Conservation (phyloP, 148 eudicot genomes). For the Chenopodium suecicum region DNA sequence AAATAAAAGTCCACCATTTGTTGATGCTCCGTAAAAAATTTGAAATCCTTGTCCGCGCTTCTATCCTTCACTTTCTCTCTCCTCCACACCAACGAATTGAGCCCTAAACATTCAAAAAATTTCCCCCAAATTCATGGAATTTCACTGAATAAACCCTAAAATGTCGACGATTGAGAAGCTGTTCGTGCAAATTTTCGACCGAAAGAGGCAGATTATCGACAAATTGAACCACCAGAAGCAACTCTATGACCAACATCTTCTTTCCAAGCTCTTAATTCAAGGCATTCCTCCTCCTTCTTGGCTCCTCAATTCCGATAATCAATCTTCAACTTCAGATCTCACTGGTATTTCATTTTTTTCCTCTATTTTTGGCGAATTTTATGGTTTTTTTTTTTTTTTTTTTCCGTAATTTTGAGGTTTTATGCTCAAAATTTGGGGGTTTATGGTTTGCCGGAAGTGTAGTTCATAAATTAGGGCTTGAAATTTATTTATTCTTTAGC, state of each 20-base stretch:
- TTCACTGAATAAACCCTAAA: neutral
- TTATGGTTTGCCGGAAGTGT: neutral
- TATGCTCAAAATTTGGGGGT: neutral
- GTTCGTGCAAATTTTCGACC: constrained; percentile 66
- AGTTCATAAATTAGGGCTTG: neutral
- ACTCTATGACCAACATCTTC: constrained; percentile 61
- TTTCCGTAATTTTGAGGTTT: neutral
- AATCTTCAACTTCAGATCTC: constrained; percentile 35
- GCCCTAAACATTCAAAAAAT: constrained; percentile 4
- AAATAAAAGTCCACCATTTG: no score
- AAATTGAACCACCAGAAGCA: constrained; percentile 61
- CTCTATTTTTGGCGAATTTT: neutral
- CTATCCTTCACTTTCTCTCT: neutral
- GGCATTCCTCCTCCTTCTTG: constrained; percentile 68
- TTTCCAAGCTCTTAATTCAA: constrained; percentile 62
- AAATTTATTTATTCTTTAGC: neutral
- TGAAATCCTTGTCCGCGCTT: no score
- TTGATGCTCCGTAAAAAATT: no score
- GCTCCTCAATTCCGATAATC: constrained; percentile 32
- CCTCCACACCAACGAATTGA: neutral
- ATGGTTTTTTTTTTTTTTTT: neutral
- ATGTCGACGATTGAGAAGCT: constrained; percentile 75
- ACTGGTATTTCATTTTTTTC: constrained; percentile 36
- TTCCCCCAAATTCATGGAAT: constrained; percentile 6
- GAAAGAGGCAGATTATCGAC: constrained; percentile 54